A percentile compares a stretch with the other conserved stretches of the same genome.
Evolutionary conservation across 2,329 filamentous ascomycete genomes (phyloP).

Genomic region (Aspergillus glaucus): DNA sequence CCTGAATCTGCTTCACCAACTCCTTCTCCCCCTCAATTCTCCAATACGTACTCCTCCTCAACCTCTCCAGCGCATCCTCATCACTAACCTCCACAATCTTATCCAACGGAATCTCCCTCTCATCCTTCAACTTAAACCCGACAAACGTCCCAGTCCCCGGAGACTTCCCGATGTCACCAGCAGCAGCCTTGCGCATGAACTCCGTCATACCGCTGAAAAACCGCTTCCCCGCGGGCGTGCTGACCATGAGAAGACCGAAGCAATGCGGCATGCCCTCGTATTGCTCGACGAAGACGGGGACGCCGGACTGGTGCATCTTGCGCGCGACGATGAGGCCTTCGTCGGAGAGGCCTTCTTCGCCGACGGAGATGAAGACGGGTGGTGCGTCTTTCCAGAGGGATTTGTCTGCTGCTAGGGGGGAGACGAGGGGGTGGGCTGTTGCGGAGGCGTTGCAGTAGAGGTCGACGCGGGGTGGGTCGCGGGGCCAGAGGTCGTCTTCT

Average conservation of each 20-base stretch:
- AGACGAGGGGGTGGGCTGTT: slow-evolving; percentile 36
- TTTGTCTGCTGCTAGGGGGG: slow-evolving; percentile 29
- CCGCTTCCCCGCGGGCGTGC: slow-evolving; percentile 40
- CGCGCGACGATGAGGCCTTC: slow-evolving; percentile 36
- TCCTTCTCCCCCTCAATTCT: slow-evolving; percentile 30
- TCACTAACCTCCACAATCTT: slow-evolving; percentile 28
- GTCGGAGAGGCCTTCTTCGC: slow-evolving; percentile 39
- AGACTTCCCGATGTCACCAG: slow-evolving; percentile 17
- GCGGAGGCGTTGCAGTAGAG: slow-evolving; percentile 35
- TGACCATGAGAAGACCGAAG: slow-evolving; percentile 52
- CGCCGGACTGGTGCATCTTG: slow-evolving; percentile 33
- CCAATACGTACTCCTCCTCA: slow-evolving; percentile 25
- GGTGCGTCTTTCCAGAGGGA: slow-evolving; percentile 37
- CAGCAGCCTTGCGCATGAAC: slow-evolving; percentile 43
- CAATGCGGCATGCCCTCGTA: slow-evolving; percentile 45
- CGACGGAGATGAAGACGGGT: slow-evolving; percentile 36
- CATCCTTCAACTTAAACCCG: slow-evolving; percentile 21
- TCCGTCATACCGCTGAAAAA: slow-evolving; percentile 52
- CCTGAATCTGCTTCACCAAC: slow-evolving; percentile 24
- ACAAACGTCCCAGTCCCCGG: slow-evolving; percentile 27
- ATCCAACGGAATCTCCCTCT: slow-evolving; percentile 27
- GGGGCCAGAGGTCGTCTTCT: slow-evolving; percentile 35
- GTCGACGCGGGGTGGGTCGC: slow-evolving; percentile 37
- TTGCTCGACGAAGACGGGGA: slow-evolving; percentile 32
- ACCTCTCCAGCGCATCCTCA: slow-evolving; percentile 26